Percentiles rank a stretch among this genome's conserved stretches.
Evolutionary conservation across 257 asterid species (phyloP).

Genomic region (Solanum gracilifrons): DNA sequence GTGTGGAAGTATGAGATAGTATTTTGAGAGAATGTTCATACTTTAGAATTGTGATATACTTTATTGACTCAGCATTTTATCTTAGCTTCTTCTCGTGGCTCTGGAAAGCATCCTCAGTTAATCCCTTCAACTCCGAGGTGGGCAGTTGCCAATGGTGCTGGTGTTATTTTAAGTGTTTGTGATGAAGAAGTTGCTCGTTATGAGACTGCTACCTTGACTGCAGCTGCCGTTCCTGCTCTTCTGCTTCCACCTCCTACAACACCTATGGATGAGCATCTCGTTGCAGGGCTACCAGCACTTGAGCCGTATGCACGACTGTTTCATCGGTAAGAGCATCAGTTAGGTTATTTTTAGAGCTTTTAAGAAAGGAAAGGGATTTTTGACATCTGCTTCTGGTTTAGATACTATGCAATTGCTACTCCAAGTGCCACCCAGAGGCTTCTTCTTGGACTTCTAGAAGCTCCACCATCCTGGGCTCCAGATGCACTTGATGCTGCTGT

Average conservation of each 20-base stretch:
- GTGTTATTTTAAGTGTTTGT: conserved; percentile 96
- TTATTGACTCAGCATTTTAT: conserved; percentile 3
- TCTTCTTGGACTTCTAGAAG: conserved; percentile 96
- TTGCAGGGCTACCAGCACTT: conserved; percentile 96
- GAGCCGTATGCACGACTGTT: conserved; percentile 98
- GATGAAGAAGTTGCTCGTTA: conserved; percentile 97
- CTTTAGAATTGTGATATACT: not conserved
- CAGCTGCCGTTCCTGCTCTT: conserved; percentile 98
- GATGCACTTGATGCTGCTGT: conserved; percentile 99
- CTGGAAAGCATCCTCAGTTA: conserved; percentile 98
- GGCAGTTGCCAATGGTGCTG: conserved; percentile 99
- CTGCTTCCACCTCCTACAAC: conserved; percentile 98
- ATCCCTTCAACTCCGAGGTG: conserved; percentile 97
- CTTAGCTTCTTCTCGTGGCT: conserved; percentile 89
- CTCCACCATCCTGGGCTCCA: conserved; percentile 99
- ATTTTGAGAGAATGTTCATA: not conserved
- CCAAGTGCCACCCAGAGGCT: conserved; percentile 99
- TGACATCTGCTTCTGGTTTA: conserved; percentile 21
- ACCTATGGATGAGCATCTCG: conserved; percentile 98
- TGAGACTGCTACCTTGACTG: conserved; percentile 94
- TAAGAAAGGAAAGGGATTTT: not conserved
- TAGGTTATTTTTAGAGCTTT: not conserved
- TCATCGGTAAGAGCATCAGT: conserved; percentile 43
- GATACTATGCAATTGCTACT: conserved; percentile 96
- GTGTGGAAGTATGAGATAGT: not conserved